Evolutionary conservation across 2,329 filamentous ascomycete species (phyloP), one percentile per base, ranked within the genome.

Genomic region (Phaeosphaeria sp.): DNA sequence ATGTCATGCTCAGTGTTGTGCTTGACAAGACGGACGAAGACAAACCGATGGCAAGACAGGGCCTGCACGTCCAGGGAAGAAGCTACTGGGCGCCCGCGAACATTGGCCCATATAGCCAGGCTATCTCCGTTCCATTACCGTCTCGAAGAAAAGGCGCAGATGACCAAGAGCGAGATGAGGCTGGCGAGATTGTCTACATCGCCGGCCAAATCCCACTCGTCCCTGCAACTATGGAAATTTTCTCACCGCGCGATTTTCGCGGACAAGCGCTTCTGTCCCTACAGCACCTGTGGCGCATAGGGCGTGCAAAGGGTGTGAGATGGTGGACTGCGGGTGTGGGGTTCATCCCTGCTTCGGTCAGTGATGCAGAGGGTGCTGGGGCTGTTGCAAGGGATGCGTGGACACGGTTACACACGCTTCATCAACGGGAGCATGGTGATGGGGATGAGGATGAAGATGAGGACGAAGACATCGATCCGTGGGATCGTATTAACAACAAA

Each of bases 21-120:
- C 68, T 83, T n/a, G 67, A 72, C 52, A 66, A 68, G 33, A 54
- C 60, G 17, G 23, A 21, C 1, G 50, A 20, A 18, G 53, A 57
- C 27, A 30, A 42, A 33, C n/a, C 50, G 9, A 50, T 56, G 0
- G 23, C 49, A 1, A 76, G 81, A 30, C 74, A 79, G 56, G 90
- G 78, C 0, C 84, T 98, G 1, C 95, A 99, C 75, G 93, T 99
- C 6, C 95, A 98, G 78, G 93, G 91, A 3, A 84, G 91, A 41
- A 96, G 92, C 11, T 98, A 98, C 82, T 99, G 95, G 95, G 95
- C 95, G 0, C 95, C 95, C 0, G 94, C 95, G 20, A 98, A 98
- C 72, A 98, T 99, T 53, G 95, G 95, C 0, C 95, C 95, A 0
- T 98, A 98, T 77, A 97, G 93, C 55, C 95, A 99, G 79, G 92